Conservation (phyloP, 371 early-diverging fungal species). For the Batkoa obscura region DNA sequence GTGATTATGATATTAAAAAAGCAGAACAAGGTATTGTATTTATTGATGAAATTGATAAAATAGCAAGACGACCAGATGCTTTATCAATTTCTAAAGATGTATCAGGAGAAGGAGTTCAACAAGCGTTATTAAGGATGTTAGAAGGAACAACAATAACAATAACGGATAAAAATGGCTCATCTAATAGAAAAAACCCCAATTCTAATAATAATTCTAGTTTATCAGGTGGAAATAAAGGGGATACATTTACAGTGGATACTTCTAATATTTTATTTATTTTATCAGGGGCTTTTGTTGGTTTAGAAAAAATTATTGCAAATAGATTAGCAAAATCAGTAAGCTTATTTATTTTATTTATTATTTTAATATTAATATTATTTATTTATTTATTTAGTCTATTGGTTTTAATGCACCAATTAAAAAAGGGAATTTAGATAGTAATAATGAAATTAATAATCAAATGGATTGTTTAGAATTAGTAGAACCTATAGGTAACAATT, state of each 20-base stretch:
- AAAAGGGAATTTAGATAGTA: constrained; percentile 8
- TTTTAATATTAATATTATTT: background rate
- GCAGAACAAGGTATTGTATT: constrained; percentile 84
- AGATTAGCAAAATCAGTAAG: constrained; percentile 52
- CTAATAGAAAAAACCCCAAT: constrained; percentile 7
- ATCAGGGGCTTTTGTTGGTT: constrained; percentile 78
- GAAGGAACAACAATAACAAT: constrained; percentile 77
- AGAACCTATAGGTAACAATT: constrained; percentile 48
- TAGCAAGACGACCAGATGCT: constrained; percentile 54
- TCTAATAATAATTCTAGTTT: constrained; percentile 9
- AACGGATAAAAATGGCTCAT: constrained; percentile 49
- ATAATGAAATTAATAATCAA: constrained; percentile 3
- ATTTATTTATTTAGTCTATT: constrained; percentile 24
- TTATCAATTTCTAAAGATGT: constrained; percentile 70
- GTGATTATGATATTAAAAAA: constrained; percentile 65
- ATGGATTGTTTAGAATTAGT: constrained; percentile 27
- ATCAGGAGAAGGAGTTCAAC: constrained; percentile 86
- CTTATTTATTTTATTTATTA: background rate
- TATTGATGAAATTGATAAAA: constrained; percentile 87
- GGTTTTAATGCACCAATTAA: constrained; percentile 45
- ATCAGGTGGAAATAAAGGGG: constrained; percentile 34
- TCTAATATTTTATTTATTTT: constrained; percentile 79
- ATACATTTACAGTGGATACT: constrained; percentile 68
- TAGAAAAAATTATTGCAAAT: constrained; percentile 62
- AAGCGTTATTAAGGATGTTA: constrained; percentile 66